These are phyloP conservation scores for Mychonastes homosphaera DNA, from an alignment of 139 green algal species.

Conservation along the genomic window DNA sequence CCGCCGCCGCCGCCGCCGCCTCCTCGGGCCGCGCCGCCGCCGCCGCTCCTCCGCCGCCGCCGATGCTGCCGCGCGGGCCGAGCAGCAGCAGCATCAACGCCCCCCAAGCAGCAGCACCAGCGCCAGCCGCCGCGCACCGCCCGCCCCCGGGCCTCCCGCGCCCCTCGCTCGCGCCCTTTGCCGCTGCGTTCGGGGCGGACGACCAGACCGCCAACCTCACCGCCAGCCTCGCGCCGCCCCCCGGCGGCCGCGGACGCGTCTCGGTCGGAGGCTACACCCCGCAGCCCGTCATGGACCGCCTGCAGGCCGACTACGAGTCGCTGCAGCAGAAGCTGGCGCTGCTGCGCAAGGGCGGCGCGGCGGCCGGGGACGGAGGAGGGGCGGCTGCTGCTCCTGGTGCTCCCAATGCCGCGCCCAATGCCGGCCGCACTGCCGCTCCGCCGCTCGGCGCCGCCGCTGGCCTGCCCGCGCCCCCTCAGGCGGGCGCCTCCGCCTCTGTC, in stretches of 20 bases:
- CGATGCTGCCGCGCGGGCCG: neutral
- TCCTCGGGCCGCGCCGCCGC: neutral
- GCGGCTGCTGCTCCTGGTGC: neutral
- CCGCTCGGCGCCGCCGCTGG: no score
- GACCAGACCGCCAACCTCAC: neutral
- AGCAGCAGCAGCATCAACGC: slow-evolving; percentile 7
- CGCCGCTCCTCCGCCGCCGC: neutral
- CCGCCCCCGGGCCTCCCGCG: neutral
- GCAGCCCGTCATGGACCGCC: slow-evolving; percentile 17
- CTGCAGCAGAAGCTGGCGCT: slow-evolving; percentile 21
- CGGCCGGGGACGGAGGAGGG: slow-evolving; percentile 2
- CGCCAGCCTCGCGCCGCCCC: neutral
- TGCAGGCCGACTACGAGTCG: slow-evolving; percentile 23
- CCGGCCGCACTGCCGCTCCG: neutral
- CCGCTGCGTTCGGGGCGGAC: neutral
- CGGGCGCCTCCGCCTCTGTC: no score
- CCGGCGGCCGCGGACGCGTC: neutral
- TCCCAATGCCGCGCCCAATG: neutral
- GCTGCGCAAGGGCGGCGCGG: slow-evolving; percentile 16
- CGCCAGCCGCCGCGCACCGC: neutral
- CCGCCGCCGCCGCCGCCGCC: slow-evolving; percentile 2
- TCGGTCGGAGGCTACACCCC: slow-evolving; percentile 2
- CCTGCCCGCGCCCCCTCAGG: no score
- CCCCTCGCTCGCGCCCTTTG: neutral
- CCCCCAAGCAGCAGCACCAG: neutral